Evolutionary conservation across 306 rosid species (phyloP), one percentile per base, ranked within the genome.

Genomic region (Morella rubra): DNA sequence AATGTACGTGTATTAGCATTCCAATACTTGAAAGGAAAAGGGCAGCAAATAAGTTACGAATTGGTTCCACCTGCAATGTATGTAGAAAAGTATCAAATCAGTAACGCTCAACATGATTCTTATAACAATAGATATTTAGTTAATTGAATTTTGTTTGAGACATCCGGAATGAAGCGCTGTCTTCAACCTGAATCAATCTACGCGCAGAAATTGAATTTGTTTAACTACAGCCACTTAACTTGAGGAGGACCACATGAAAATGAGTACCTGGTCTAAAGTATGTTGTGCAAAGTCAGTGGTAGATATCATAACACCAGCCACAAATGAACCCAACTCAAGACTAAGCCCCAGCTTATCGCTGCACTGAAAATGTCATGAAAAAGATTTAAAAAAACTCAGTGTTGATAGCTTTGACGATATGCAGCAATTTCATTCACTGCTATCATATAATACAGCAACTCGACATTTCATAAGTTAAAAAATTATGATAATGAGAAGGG

Each of bases 281-380:
- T 96, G 99, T 81, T 96, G 98, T 32, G 89, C 97, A 72, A 92
- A 91, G 71, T 92, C 99, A 44, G 99, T 92, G 70, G 98, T 96
- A 71, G 99, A 92, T 77, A 96, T 80, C 99, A 96, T 96, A 64
- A 92, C 96, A 73, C 99, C 99, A 76, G 99, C 99, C 86, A 92
- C 85, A 86, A 96, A 96, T 56, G 99, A 96, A 85, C 99, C 99
- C 87, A 96, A 85, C 96, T 96, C 99, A 76, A 96, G 99, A 79
- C 99, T 96, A 82, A 96, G 99, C 76, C 99, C 99, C 56, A 96
- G 85, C 92, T 92, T 92, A 86, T 96, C 99, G 72, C 98, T 96
- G 93, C 99, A 89, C 99, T 92, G 99, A 90, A 95, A 92, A 79
- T 37, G 68, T 58, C 53, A 71, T 69, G 37, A 32, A 75, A 69